These are phyloP conservation scores for Quercus agrifolia DNA, from an alignment of 306 rosid genomes.

Conservation along the genomic window DNA sequence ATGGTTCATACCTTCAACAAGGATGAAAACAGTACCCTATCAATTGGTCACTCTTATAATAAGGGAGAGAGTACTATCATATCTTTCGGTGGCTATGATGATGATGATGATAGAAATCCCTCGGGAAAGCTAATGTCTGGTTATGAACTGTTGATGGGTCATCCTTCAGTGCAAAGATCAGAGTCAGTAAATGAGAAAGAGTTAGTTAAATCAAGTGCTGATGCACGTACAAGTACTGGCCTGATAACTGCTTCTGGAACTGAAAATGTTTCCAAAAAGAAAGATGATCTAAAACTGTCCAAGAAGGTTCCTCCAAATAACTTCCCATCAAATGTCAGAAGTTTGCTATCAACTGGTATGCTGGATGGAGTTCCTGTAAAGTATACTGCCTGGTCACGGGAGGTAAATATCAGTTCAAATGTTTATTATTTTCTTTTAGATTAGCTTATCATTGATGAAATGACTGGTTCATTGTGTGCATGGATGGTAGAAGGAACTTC, in stretches of 20 bases:
- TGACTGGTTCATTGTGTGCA: constrained; percentile 42
- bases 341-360: constrained; percentile 84
- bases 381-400: constrained; percentile 76
- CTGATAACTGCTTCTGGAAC: constrained; percentile 32
- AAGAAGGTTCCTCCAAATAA: constrained; percentile 60
- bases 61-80: constrained; percentile 72
- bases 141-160: constrained; percentile 59
- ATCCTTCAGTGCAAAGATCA: constrained; percentile 27
- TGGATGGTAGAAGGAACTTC: constrained; percentile 72
- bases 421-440: constrained; percentile 30
- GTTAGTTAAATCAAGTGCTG: constrained; percentile 31
- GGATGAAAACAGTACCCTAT: constrained; percentile 28
- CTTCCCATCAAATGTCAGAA: constrained; percentile 78
- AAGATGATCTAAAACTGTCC: constrained; percentile 49
- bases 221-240: constrained; percentile 19
- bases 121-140: constrained; percentile 37
- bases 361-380: constrained; percentile 85
- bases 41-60: constrained; percentile 39
- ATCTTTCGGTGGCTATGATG: constrained; percentile 63
- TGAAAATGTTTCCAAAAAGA: constrained; percentile 37
- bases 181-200: constrained; percentile 41
- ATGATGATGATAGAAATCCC: constrained; percentile 44
- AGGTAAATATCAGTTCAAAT: constrained; percentile 55
- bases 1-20: constrained; percentile 27
- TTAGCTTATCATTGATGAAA: constrained; percentile 46